A percentile compares a stretch with the other conserved stretches of the same genome.
phyloP scores from a whole-genome alignment of 1,139 yeast species.

The Torulaspora globosa region DNA sequence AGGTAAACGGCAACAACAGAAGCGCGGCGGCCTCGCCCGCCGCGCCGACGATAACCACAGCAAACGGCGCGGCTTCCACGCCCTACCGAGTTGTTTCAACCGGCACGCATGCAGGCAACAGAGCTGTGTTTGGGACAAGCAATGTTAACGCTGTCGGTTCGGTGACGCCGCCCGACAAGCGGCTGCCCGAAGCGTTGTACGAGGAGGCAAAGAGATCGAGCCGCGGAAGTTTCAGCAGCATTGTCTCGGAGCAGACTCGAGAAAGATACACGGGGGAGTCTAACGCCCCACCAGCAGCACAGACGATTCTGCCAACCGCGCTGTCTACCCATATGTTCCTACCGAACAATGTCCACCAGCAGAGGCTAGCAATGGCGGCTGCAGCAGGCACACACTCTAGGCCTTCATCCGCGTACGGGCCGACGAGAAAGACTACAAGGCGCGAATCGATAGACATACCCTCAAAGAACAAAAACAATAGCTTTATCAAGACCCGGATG shows the following conservation, averaged over 20 bases:
- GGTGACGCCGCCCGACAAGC: conserved; percentile 27
- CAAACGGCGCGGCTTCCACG: neutral
- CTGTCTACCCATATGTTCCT: conserved; percentile 52
- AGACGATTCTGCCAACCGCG: conserved; percentile 50
- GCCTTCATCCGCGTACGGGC: conserved; percentile 4
- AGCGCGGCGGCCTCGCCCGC: conserved; percentile 1
- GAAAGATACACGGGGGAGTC: conserved; percentile 41
- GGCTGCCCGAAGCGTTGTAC: conserved; percentile 8
- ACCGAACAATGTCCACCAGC: conserved; percentile 41
- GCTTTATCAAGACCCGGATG: conserved; percentile 34
- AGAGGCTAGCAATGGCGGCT: conserved; percentile 27
- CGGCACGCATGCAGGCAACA: conserved; percentile 4
- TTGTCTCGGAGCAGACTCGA: conserved; percentile 37
- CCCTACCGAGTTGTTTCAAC: neutral
- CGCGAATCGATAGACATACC: conserved; percentile 36
- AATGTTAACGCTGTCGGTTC: conserved; percentile 31
- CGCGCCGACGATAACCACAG: conserved; percentile 9
- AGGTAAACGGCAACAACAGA: conserved; percentile 26
- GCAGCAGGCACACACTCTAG: conserved; percentile 6
- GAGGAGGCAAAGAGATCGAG: conserved; percentile 20
- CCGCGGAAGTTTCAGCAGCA: conserved; percentile 39
- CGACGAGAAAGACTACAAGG: conserved; percentile 14
- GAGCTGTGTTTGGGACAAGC: conserved; percentile 20
- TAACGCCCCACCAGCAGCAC: conserved; percentile 51
- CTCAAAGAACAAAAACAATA: conserved; percentile 27